Percentiles rank a stretch among this genome's conserved stretches.
phyloP scores from a whole-genome alignment of 768 basidiomycete species.

The Boletus huronensis region DNA sequence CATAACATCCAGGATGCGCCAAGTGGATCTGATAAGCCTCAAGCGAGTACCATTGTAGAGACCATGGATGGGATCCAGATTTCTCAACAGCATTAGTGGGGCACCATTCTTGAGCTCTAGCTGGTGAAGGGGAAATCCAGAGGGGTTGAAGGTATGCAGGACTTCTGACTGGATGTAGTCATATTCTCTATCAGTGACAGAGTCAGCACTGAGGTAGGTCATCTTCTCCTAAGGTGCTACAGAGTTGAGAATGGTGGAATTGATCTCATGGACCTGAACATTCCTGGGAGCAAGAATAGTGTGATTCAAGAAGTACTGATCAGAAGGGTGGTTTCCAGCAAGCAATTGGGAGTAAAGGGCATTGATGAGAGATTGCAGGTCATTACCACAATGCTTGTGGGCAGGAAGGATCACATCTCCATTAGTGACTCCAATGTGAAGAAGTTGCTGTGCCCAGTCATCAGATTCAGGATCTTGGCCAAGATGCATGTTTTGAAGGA shows the following conservation, averaged over 20 bases:
- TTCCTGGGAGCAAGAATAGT: neutral
- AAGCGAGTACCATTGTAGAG: too few species aligned
- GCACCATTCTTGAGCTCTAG: neutral
- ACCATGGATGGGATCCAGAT: neutral
- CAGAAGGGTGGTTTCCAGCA: neutral
- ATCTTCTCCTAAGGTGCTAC: neutral
- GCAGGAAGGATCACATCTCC: slow-evolving; percentile 23
- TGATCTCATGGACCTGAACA: neutral
- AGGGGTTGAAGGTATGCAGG: neutral
- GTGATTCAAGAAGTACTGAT: neutral
- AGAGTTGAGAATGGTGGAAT: neutral
- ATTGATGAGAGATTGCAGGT: slow-evolving; percentile 23
- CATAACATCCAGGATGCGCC: too few species aligned
- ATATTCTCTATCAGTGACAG: neutral
- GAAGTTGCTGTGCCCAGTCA: neutral
- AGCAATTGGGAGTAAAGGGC: slow-evolving; percentile 16
- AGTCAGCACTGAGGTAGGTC: neutral
- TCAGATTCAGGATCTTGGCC: neutral
- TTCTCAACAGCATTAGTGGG: neutral
- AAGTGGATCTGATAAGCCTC: too few species aligned
- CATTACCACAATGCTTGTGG: slow-evolving; percentile 25
- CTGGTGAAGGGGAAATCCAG: neutral
- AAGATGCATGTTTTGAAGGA: neutral
- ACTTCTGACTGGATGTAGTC: neutral
- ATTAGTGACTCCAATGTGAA: slow-evolving; percentile 19